Percentiles rank a stretch among this genome's conserved stretches.
phyloP scores from a whole-genome alignment of 805 yeast genomes.

The Teunomyces kruisii region DNA sequence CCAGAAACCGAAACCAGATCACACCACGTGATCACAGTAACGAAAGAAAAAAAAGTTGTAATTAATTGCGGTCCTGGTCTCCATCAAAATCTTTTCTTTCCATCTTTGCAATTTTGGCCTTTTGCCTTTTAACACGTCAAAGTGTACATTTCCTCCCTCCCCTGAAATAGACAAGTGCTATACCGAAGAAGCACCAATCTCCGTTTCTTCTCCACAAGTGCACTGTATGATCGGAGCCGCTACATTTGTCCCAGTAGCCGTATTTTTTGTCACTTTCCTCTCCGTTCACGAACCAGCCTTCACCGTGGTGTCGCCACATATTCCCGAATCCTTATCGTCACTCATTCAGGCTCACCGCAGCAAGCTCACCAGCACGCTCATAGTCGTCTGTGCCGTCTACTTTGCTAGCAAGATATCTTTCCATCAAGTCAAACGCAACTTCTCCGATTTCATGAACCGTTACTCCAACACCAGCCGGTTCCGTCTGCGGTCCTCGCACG shows the following conservation, averaged over 20 bases:
- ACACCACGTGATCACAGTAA: no score
- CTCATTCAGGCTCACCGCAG: background rate
- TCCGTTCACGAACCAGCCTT: background rate
- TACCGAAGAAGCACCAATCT: background rate
- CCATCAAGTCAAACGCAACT: constrained; percentile 1
- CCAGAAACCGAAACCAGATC: background rate
- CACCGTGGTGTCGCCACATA: background rate
- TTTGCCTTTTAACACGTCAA: no score
- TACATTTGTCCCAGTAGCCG: background rate
- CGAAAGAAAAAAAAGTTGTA: no score
- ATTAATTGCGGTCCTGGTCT: no score
- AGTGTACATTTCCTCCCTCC: no score
- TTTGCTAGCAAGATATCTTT: background rate
- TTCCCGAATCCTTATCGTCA: background rate
- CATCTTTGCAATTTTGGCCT: no score
- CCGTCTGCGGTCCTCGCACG: constrained; percentile 17
- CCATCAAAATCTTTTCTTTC: background rate
- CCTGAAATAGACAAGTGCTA: background rate
- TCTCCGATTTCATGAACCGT: constrained; percentile 6
- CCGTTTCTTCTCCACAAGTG: background rate
- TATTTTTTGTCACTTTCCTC: background rate
- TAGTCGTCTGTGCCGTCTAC: background rate
- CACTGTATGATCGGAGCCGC: background rate
- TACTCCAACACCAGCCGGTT: constrained; percentile 2
- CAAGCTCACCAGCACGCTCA: background rate